These are phyloP conservation scores for Podospora pseudopauciseta DNA, from an alignment of 495 filamentous ascomycete species.

Conservation along the genomic window DNA sequence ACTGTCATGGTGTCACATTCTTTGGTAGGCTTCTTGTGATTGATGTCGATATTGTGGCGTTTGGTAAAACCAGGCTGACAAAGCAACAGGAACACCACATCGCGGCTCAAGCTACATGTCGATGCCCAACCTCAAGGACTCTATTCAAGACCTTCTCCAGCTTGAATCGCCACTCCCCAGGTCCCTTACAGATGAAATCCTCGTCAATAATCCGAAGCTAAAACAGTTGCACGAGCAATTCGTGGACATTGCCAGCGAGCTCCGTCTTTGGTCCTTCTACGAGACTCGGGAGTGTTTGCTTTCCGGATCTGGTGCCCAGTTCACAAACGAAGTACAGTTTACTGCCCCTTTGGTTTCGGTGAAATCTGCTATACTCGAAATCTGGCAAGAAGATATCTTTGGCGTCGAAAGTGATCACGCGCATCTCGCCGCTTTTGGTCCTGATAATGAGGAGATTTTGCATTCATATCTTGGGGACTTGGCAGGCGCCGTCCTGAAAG, in stretches of 20 bases:
- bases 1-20: slow-evolving; percentile 61
- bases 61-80: slow-evolving; percentile 17
- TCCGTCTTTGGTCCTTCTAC: slow-evolving; percentile 65
- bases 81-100: slow-evolving; percentile 52
- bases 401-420: slow-evolving; percentile 57
- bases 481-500: slow-evolving; percentile 41
- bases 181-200: slow-evolving; percentile 48
- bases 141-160: slow-evolving; percentile 52
- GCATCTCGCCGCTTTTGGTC: slow-evolving; percentile 55
- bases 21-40: slow-evolving; percentile 37
- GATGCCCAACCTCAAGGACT: slow-evolving; percentile 51
- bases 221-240: slow-evolving; percentile 54
- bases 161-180: slow-evolving; percentile 52
- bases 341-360: slow-evolving; percentile 61
- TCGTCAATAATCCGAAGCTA: slow-evolving; percentile 46
- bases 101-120: slow-evolving; percentile 64
- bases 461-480: slow-evolving; percentile 50
- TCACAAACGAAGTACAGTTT: slow-evolving; percentile 38
- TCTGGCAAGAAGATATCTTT: slow-evolving; percentile 54
- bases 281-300: slow-evolving; percentile 61
- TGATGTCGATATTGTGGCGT: background rate
- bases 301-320: slow-evolving; percentile 35
- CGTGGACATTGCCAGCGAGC: slow-evolving; percentile 55
- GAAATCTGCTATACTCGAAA: slow-evolving; percentile 54
- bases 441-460: slow-evolving; percentile 47